phyloP scores from a whole-genome alignment of 345 rosid species.

The Ceriops decandra region DNA sequence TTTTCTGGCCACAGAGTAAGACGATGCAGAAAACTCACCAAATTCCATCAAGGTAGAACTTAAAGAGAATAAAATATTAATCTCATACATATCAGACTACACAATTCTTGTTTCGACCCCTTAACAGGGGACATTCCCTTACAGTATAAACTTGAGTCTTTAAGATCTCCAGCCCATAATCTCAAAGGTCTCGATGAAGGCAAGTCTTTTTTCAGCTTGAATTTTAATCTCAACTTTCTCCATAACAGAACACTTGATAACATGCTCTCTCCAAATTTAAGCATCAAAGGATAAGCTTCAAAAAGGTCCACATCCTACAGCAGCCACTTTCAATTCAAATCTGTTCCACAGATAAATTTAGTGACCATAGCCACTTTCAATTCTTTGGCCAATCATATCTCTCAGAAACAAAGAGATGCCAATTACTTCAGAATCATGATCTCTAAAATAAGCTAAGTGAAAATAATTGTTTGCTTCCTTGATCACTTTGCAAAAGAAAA shows the following conservation, averaged over 20 bases:
- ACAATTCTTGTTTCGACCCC: conserved; percentile 35
- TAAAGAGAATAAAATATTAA: conserved; percentile 28
- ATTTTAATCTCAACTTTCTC: conserved; percentile 16
- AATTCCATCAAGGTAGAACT: conserved; percentile 15
- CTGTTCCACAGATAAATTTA: conserved; percentile 71
- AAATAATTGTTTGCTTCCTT: conserved; percentile 11
- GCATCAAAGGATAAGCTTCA: conserved; percentile 40
- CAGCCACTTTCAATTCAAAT: conserved; percentile 52
- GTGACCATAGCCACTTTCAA: conserved; percentile 32
- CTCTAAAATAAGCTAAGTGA: conserved; percentile 20
- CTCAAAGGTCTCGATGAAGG: conserved; percentile 30
- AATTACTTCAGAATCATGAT: conserved; percentile 26
- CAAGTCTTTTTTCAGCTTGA: conserved; percentile 23
- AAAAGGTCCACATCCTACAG: conserved; percentile 48
- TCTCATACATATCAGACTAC: conserved; percentile 38
- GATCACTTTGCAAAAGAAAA: conserved; percentile 15
- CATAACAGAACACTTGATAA: conserved; percentile 23
- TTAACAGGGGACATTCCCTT: conserved; percentile 32
- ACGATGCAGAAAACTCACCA: conserved; percentile 9
- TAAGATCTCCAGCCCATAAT: conserved; percentile 27
- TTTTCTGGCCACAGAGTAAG: not conserved
- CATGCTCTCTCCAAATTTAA: conserved; percentile 33
- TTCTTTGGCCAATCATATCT: conserved; percentile 25
- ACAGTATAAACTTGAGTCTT: conserved; percentile 33
- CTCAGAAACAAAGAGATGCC: conserved; percentile 33